A percentile compares a stretch with the other conserved stretches of the same genome.
phyloP scores from a whole-genome alignment of 2,329 filamentous ascomycete genomes.

The Chaetomium strumarium region DNA sequence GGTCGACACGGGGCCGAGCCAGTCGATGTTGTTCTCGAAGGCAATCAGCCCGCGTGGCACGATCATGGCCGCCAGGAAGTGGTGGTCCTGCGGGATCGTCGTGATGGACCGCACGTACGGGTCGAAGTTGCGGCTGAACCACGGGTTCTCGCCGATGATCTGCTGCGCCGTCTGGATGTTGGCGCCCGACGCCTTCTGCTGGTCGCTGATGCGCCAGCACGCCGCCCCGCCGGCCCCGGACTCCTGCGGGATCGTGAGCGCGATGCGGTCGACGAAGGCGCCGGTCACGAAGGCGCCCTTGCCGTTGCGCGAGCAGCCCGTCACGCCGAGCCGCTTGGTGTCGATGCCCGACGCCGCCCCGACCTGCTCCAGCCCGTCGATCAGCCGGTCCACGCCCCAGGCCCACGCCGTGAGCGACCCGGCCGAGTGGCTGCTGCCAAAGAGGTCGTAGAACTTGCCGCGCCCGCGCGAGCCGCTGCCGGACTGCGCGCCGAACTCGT shows the following conservation, averaged over 20 bases:
- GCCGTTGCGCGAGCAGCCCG: slow-evolving; percentile 58
- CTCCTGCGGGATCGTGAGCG: slow-evolving; percentile 57
- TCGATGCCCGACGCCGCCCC: slow-evolving; percentile 42
- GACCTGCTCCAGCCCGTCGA: slow-evolving; percentile 52
- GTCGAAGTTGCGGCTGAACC: slow-evolving; percentile 55
- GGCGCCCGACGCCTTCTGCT: slow-evolving; percentile 44
- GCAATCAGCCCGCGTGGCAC: slow-evolving; percentile 50
- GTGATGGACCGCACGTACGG: slow-evolving; percentile 41
- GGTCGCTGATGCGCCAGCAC: slow-evolving; percentile 53
- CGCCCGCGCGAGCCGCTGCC: slow-evolving; percentile 43
- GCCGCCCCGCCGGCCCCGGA: slow-evolving; percentile 56
- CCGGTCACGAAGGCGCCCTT: slow-evolving; percentile 59
- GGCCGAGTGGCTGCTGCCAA: slow-evolving; percentile 49
- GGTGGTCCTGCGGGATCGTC: slow-evolving; percentile 51
- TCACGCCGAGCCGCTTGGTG: slow-evolving; percentile 46
- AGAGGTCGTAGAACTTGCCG: slow-evolving; percentile 55
- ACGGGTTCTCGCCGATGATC: slow-evolving; percentile 57
- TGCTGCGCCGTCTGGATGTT: slow-evolving; percentile 56
- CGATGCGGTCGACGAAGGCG: slow-evolving; percentile 53
- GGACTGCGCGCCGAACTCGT: slow-evolving; percentile 49
- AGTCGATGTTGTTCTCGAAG: slow-evolving; percentile 55
- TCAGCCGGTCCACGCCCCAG: slow-evolving; percentile 55
- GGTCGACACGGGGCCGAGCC: slow-evolving; percentile 51
- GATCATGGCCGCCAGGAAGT: slow-evolving; percentile 50
- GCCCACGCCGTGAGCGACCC: slow-evolving; percentile 58